These are phyloP conservation scores for Lepidium aucheri DNA, from an alignment of 345 rosid genomes.

Conservation along the genomic window DNA sequence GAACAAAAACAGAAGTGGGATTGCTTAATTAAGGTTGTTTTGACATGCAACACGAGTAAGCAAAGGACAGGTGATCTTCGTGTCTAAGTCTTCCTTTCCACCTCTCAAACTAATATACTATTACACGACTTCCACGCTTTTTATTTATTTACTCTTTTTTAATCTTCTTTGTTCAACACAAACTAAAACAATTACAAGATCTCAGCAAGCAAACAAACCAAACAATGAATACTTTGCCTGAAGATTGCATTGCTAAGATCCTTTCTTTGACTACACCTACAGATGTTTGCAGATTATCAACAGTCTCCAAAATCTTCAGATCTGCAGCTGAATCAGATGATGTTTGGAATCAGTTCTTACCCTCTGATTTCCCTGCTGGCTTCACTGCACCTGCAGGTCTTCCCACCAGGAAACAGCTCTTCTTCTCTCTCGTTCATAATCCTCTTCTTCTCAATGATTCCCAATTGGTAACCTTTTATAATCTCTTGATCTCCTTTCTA, in stretches of 20 bases:
- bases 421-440: conserved; percentile 38
- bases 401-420: conserved; percentile 44
- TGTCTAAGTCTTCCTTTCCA: background rate
- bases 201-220: background rate
- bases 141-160: too few relatives aligned
- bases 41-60: background rate
- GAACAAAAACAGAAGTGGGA: background rate
- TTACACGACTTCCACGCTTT: background rate
- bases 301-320: conserved; percentile 40
- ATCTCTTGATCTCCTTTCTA: background rate
- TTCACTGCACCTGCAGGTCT: conserved; percentile 8
- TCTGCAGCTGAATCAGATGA: conserved; percentile 55
- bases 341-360: conserved; percentile 58
- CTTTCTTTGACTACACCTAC: conserved; percentile 50
- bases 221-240: conserved; percentile 36
- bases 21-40: background rate
- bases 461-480: conserved; percentile 26
- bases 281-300: conserved; percentile 47
- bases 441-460: conserved; percentile 34
- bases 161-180: background rate
- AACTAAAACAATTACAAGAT: too few relatives aligned
- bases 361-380: conserved; percentile 35
- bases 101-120: background rate
- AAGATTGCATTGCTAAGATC: conserved; percentile 45
- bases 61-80: background rate